Evolutionary conservation across 2,329 filamentous ascomycete genomes (phyloP).

Genomic region (Aspergillus floridensis): DNA sequence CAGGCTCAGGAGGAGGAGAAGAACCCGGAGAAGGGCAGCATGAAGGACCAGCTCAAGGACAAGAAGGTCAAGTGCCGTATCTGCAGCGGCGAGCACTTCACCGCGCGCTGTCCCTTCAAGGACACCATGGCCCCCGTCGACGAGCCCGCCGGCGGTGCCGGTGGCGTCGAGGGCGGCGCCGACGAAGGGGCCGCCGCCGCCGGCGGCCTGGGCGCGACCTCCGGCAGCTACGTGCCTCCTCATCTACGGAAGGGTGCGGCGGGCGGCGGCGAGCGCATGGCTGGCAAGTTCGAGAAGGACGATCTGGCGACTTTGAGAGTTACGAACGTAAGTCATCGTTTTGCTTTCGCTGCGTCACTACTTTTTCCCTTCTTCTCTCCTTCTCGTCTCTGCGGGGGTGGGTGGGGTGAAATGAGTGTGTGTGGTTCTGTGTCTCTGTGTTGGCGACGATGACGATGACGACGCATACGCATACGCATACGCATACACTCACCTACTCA

Average conservation of each 20-base stretch:
- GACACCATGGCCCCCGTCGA: conserved; percentile 86
- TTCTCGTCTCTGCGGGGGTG: not conserved
- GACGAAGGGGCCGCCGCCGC: conserved; percentile 45
- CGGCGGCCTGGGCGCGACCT: conserved; percentile 62
- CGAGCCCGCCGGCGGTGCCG: conserved; percentile 37
- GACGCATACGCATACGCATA: not conserved
- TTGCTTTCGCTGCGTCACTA: not conserved
- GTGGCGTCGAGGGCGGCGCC: conserved; percentile 47
- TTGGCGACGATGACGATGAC: not conserved
- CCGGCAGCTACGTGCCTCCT: conserved; percentile 90
- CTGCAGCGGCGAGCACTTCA: conserved; percentile 98
- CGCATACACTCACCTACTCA: not conserved
- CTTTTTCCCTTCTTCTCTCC: conserved; percentile 4
- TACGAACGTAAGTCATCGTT: conserved; percentile 74
- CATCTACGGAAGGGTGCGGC: conserved; percentile 72
- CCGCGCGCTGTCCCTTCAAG: conserved; percentile 98
- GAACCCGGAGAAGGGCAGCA: conserved; percentile 57
- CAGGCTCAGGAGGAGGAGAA: conserved; percentile 70
- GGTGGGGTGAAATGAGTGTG: not conserved
- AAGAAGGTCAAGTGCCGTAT: conserved; percentile 99
- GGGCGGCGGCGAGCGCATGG: conserved; percentile 73
- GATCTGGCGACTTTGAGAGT: conserved; percentile 94
- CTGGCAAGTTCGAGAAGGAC: conserved; percentile 91
- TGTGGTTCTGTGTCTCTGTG: not conserved
- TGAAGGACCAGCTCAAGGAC: conserved; percentile 77